These are phyloP conservation scores for Biscogniauxia marginata DNA, from an alignment of 2,329 filamentous ascomycete genomes.

Conservation along the genomic window DNA sequence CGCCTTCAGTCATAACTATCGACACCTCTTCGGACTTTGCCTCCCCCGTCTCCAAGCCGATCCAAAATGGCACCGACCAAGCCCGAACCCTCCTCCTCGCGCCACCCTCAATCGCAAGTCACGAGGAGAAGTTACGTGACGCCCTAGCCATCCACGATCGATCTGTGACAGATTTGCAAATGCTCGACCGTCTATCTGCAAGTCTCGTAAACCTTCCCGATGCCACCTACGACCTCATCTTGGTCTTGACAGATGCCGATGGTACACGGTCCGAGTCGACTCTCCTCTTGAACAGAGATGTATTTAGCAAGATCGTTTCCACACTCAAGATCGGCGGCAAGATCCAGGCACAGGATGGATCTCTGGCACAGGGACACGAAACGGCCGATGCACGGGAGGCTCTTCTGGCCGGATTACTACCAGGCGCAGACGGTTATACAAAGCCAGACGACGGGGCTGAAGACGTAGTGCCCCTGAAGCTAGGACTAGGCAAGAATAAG, in stretches of 20 bases:
- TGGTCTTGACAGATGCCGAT: conserved; percentile 79
- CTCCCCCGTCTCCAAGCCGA: neutral
- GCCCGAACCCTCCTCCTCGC: conserved; percentile 77
- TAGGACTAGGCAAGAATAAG: conserved; percentile 67
- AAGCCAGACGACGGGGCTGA: conserved; percentile 65
- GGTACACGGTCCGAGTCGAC: conserved; percentile 64
- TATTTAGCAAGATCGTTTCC: conserved; percentile 67
- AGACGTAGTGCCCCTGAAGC: conserved; percentile 54
- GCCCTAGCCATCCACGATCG: conserved; percentile 74
- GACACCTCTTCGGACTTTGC: conserved; percentile 25
- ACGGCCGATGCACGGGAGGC: conserved; percentile 68
- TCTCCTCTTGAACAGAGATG: conserved; percentile 61
- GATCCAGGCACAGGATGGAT: conserved; percentile 67
- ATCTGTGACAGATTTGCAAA: conserved; percentile 81
- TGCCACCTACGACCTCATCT: conserved; percentile 77
- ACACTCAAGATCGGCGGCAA: conserved; percentile 69
- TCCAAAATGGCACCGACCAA: neutral
- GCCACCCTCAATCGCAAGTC: conserved; percentile 83
- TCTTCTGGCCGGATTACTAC: conserved; percentile 76
- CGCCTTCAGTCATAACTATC: conserved; percentile 49
- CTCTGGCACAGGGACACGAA: conserved; percentile 44
- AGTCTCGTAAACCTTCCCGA: conserved; percentile 76
- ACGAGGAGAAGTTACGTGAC: conserved; percentile 72
- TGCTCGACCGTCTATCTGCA: conserved; percentile 89
- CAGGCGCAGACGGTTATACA: conserved; percentile 62